Conservation (phyloP, 768 basidiomycete genomes). For the Sporobolomyces roseus region DNA sequence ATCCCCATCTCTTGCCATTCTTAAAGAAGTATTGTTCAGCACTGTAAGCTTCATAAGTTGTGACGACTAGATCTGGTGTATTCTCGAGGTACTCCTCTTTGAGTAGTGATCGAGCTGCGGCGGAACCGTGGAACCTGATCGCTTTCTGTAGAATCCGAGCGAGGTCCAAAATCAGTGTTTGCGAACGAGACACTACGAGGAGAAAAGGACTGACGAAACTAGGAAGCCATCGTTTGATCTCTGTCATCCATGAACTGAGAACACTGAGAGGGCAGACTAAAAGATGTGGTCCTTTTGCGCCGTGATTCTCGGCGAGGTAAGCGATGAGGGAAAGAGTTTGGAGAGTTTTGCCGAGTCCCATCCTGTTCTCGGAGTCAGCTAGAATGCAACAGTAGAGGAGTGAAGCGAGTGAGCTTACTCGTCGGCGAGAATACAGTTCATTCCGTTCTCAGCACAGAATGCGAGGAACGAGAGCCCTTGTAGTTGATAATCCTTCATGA, state of each 20-base stretch:
- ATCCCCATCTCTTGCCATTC: conserved; percentile 54
- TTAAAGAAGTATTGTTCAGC: conserved; percentile 63
- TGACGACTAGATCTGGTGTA: conserved; percentile 57
- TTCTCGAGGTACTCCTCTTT: conserved; percentile 52
- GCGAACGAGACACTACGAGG: not conserved
- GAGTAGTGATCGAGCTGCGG: conserved; percentile 58
- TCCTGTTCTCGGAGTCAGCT: conserved; percentile 48
- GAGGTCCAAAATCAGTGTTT: conserved; percentile 50
- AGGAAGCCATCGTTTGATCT: conserved; percentile 51
- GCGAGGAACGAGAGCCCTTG: conserved; percentile 65
- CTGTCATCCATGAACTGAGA: conserved; percentile 58
- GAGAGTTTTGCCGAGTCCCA: conserved; percentile 65
- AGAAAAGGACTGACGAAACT: conserved; percentile 9
- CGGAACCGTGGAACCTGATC: conserved; percentile 63
- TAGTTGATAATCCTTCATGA: conserved; percentile 71
- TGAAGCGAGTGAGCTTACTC: conserved; percentile 52
- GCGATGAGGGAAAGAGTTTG: conserved; percentile 65
- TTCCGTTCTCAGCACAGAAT: conserved; percentile 65
- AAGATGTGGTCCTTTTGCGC: conserved; percentile 62
- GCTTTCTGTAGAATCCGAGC: conserved; percentile 54
- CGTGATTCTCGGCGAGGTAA: conserved; percentile 59
- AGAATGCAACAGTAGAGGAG: too few relatives aligned
- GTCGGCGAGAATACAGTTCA: conserved; percentile 71
- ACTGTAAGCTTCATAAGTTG: conserved; percentile 66
- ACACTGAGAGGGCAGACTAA: conserved; percentile 71